Conservation (phyloP, 106 monocot genomes). For the Apostasia ramifera region DNA sequence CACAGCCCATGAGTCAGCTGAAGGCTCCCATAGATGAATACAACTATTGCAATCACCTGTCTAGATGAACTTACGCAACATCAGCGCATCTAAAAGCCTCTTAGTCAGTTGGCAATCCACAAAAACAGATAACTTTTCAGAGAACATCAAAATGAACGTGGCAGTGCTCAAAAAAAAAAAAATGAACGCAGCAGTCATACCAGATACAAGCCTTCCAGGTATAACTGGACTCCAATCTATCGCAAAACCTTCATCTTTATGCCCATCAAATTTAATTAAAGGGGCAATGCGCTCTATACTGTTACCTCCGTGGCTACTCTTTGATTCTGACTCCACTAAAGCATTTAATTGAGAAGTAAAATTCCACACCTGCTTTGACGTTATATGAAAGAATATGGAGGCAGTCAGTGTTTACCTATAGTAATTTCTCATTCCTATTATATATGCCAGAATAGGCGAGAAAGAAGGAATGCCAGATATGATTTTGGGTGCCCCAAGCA, state of each 20-base stretch:
- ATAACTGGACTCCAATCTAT: conserved; percentile 96
- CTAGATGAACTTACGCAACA: conserved; percentile 4
- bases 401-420: too few species aligned
- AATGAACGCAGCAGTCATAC: conserved; percentile 18
- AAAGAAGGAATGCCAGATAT: too few species aligned
- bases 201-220: conserved; percentile 88
- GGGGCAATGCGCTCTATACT: conserved; percentile 45
- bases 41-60: conserved; percentile 76
- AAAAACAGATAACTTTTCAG: neutral
- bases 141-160: too few species aligned
- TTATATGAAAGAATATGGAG: neutral
- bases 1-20: conserved; percentile 74
- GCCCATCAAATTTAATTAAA: conserved; percentile 61
- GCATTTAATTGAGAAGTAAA: conserved; percentile 56
- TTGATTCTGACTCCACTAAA: conserved; percentile 71
- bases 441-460: too few species aligned
- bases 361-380: conserved; percentile 72
- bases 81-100: neutral
- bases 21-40: conserved; percentile 93
- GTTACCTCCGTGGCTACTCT: conserved; percentile 35
- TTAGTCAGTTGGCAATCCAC: neutral
- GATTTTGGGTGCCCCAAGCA: too few species aligned
- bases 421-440: too few species aligned
- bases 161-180: neutral
- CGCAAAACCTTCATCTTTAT: conserved; percentile 86